These are phyloP conservation scores for Flaveria linearis DNA, from an alignment of 129 eudicot genomes.

Conservation along the genomic window DNA sequence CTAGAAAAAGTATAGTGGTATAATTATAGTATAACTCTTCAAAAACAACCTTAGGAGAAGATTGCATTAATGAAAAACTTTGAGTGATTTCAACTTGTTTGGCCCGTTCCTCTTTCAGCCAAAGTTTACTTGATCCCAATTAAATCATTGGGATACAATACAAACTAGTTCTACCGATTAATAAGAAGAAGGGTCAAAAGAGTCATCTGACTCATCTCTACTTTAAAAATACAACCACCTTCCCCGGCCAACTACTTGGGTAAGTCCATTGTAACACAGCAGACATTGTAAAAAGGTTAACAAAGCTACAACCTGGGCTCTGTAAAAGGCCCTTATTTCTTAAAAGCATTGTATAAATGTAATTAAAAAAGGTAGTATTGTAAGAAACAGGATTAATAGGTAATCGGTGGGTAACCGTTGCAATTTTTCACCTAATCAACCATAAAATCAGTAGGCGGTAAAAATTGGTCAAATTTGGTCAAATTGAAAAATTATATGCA, in stretches of 20 bases:
- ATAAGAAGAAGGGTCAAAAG: conserved; percentile 8
- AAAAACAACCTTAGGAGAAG: background rate
- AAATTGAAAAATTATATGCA: no score
- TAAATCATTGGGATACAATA: background rate
- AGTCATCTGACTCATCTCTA: background rate
- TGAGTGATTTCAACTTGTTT: background rate
- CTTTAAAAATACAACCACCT: no score
- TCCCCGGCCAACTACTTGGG: background rate
- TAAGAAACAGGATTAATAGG: no score
- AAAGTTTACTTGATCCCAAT: background rate
- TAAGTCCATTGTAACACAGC: background rate
- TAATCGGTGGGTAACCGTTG: no score
- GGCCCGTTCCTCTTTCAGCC: background rate
- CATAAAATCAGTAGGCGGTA: no score
- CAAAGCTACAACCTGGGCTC: background rate
- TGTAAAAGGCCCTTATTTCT: background rate
- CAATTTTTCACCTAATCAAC: no score
- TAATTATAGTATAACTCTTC: background rate
- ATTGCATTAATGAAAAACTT: background rate
- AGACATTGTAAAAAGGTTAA: background rate
- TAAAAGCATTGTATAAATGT: background rate
- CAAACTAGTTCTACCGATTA: background rate
- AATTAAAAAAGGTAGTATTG: no score
- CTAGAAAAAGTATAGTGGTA: background rate
- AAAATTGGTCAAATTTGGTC: no score